Evolutionary conservation across 495 filamentous ascomycete genomes (phyloP), one percentile per base, ranked within the genome.

Genomic region (Mytilinidion resinicola): DNA sequence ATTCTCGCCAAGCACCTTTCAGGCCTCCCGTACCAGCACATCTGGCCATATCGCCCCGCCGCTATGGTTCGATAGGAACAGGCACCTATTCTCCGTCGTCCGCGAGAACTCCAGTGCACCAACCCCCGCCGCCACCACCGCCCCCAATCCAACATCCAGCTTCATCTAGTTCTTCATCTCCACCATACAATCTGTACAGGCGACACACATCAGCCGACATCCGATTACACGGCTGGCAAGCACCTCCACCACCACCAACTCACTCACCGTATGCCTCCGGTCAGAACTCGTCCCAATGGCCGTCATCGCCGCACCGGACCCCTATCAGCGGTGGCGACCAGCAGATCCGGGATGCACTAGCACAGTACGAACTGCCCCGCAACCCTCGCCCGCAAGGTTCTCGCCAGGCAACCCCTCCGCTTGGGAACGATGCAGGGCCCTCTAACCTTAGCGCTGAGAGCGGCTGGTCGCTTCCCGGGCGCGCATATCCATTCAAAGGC

Each of bases 161-260:
- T 38, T 41, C 42, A 43, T 82, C 90, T 1, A 79, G 80, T 51
- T 84, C 87, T 17, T 81, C 88, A 33, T 86, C 90, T 25, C 88
- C 89, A 21, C 86, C 88, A 10, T 81, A 83, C 51, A 87, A 85
- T 64, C 76, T 96, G 36, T 80, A 85, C 34, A 85, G 93, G 19
- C 84, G 93, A 43, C 93, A 98, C 72, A 98, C 93, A 1, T 93
- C 92, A 48, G 93, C 93, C 53, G 93, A 98, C 65, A 97, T 98
- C 62, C 88, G 93, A 33, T 83, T 88, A 41, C 87, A 88, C 63
- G 89, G 89, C 51, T 96, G 93, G 93, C 84, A 87, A 62, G 79
- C 82, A 14, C 68, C 53, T 21, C 68, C 65, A 41, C 68, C 65
- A 47, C 60, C 67, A 34, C 63, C 65, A 3, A 58, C 59, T 12